Conservation (phyloP, 1,139 yeast species). For the Saccharomycopsis crataegensis region DNA sequence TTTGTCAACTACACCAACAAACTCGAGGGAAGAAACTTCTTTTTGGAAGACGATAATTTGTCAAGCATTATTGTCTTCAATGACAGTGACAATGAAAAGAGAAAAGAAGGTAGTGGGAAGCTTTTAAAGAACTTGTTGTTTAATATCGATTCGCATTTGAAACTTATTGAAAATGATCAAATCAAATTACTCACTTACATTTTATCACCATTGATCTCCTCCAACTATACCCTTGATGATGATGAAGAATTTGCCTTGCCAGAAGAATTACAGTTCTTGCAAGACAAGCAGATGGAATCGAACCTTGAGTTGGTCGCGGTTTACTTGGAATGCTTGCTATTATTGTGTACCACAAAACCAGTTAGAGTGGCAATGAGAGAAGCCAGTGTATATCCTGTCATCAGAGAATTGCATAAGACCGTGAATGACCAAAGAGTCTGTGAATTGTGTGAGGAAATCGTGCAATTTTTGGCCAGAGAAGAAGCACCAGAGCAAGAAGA, state of each 20-base stretch:
- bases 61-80: slow-evolving; percentile 67
- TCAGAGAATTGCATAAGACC: slow-evolving; percentile 77
- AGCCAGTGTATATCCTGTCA: slow-evolving; percentile 73
- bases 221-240: slow-evolving; percentile 58
- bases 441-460: slow-evolving; percentile 68
- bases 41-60: slow-evolving; percentile 65
- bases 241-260: slow-evolving; percentile 88
- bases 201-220: slow-evolving; percentile 75
- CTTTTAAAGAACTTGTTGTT: slow-evolving; percentile 86
- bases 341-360: slow-evolving; percentile 66
- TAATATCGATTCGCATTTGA: slow-evolving; percentile 62
- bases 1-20: slow-evolving; percentile 86
- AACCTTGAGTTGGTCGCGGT: slow-evolving; percentile 54
- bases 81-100: slow-evolving; percentile 35
- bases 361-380: slow-evolving; percentile 71
- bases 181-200: slow-evolving; percentile 78
- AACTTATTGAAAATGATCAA: slow-evolving; percentile 49
- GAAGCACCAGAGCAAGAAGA: slow-evolving; percentile 44
- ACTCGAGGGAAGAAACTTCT: slow-evolving; percentile 65
- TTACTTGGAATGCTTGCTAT: slow-evolving; percentile 68
- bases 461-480: slow-evolving; percentile 87
- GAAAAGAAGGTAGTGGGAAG: slow-evolving; percentile 91
- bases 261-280: slow-evolving; percentile 76
- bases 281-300: slow-evolving; percentile 76
- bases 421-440: slow-evolving; percentile 55